phyloP scores from a whole-genome alignment of 225 moss, liverwort and hornwort genomes.

The Anthoceros angustus region DNA sequence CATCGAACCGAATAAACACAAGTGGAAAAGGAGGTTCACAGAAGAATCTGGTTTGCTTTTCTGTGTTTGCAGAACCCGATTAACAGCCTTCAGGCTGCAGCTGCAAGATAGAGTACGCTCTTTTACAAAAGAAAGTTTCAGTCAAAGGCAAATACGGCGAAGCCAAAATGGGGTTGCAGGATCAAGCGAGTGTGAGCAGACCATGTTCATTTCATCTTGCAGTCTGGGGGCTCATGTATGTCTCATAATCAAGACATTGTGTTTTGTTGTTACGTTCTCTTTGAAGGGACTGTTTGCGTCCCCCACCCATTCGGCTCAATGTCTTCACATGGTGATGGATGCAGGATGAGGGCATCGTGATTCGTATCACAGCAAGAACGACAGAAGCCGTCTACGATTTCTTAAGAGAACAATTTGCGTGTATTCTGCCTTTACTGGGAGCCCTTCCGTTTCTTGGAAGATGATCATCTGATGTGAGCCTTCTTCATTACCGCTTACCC shows the following conservation, averaged over 20 bases:
- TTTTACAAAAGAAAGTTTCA: not conserved
- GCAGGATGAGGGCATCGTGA: constrained; percentile 62
- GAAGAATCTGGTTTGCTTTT: not conserved
- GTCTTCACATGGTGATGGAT: not conserved
- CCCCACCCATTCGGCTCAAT: not conserved
- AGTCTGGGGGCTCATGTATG: not conserved
- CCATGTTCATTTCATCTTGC: constrained; percentile 4
- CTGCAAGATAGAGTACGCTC: not conserved
- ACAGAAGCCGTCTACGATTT: constrained; percentile 54
- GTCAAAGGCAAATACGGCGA: not conserved
- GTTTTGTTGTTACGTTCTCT: not conserved
- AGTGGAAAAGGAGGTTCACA: constrained; percentile 19
- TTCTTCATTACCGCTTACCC: no score
- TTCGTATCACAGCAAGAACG: constrained; percentile 53
- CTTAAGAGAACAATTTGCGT: constrained; percentile 52
- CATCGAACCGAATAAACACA: constrained; percentile 12
- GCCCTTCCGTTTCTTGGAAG: constrained; percentile 59
- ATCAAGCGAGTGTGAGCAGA: not conserved
- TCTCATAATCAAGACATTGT: constrained; percentile 24
- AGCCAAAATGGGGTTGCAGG: not conserved
- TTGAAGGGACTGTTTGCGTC: not conserved
- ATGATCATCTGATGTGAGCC: constrained; percentile 10
- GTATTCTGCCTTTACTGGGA: constrained; percentile 43
- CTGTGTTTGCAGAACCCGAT: not conserved
- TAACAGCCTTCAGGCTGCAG: not conserved